Conservation (phyloP, 345 rosid genomes). For the Streptanthus diversifolius region DNA sequence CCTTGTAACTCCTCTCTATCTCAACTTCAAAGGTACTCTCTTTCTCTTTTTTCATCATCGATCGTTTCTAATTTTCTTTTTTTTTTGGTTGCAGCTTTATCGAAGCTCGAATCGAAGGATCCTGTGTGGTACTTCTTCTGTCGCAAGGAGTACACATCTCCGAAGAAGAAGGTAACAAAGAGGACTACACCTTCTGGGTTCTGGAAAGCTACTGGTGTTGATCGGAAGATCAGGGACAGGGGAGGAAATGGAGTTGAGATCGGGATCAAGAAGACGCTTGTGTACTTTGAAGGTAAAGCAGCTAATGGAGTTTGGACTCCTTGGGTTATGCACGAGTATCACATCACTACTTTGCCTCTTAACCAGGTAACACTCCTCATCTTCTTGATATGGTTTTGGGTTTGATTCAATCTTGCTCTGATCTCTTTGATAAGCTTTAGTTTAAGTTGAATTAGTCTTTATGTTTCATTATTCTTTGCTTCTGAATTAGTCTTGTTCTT, state of each 20-base stretch:
- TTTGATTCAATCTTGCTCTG: too few species aligned
- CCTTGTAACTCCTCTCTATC: conserved; percentile 34
- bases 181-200: conserved; percentile 38
- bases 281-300: conserved; percentile 18
- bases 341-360: conserved; percentile 25
- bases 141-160: neutral
- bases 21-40: neutral
- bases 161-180: conserved; percentile 17
- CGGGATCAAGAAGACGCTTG: conserved; percentile 46
- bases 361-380: neutral
- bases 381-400: too few species aligned
- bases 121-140: conserved; percentile 43
- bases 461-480: neutral
- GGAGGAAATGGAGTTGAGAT: conserved; percentile 17
- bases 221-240: conserved; percentile 28
- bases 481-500: neutral
- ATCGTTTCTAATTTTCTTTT: neutral
- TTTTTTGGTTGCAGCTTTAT: neutral
- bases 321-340: conserved; percentile 38
- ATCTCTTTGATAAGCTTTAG: too few species aligned
- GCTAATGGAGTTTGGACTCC: conserved; percentile 8
- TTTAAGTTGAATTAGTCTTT: neutral
- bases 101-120: conserved; percentile 22
- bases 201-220: conserved; percentile 46
- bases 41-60: neutral